phyloP scores from a whole-genome alignment of 768 basidiomycete genomes.

The Omphalotus guepiniiformis region DNA sequence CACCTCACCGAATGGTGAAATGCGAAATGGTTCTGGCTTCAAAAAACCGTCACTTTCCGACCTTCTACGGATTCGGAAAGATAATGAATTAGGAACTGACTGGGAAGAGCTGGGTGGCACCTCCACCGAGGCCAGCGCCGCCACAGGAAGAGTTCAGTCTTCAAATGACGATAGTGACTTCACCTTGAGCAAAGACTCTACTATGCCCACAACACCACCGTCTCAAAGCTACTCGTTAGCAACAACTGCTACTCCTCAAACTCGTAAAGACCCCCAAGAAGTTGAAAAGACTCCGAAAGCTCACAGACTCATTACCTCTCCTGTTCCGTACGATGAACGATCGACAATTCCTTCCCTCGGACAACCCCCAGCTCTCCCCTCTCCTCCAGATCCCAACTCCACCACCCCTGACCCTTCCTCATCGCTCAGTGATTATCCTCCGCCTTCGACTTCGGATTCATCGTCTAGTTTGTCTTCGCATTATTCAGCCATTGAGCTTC shows the following conservation, averaged over 20 bases:
- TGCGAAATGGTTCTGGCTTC: conserved; percentile 25
- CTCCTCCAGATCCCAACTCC: conserved; percentile 54
- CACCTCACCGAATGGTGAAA: conserved; percentile 23
- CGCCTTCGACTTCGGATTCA: conserved; percentile 66
- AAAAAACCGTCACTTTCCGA: conserved; percentile 71
- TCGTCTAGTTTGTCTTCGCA: conserved; percentile 70
- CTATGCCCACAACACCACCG: conserved; percentile 7
- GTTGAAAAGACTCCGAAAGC: conserved; percentile 39
- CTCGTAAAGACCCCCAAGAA: conserved; percentile 20
- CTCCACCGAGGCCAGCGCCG: conserved; percentile 35
- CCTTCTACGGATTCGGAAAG: conserved; percentile 52
- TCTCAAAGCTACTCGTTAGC: conserved; percentile 11
- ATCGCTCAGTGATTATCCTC: conserved; percentile 67
- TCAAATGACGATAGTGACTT: background rate
- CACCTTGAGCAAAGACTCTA: conserved; percentile 12
- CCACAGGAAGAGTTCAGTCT: conserved; percentile 29
- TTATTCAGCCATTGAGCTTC: conserved; percentile 44
- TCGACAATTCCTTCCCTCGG: conserved; percentile 12
- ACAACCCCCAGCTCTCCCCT: conserved; percentile 36
- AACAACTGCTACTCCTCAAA: conserved; percentile 3
- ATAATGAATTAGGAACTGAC: conserved; percentile 50
- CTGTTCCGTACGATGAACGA: background rate
- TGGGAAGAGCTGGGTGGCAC: conserved; percentile 63
- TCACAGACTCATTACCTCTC: conserved; percentile 15
- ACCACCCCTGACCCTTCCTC: conserved; percentile 78